Conservation (phyloP, 164 flowering plant species). For the Magnolia kwangsiensis region DNA sequence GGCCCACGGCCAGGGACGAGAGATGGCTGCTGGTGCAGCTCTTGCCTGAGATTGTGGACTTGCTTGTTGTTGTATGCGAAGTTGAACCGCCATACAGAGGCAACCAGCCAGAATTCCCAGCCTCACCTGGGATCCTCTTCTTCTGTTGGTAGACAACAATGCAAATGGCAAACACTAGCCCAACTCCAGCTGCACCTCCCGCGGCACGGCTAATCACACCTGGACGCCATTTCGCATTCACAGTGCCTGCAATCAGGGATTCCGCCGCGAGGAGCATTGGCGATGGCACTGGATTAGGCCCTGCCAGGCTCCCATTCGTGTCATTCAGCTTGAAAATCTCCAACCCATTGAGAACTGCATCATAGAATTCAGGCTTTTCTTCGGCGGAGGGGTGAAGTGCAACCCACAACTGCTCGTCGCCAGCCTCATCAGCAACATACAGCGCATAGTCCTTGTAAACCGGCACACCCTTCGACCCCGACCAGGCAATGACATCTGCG, state of each 20-base stretch:
- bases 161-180: conserved; percentile 43
- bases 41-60: conserved; percentile 37
- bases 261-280: conserved; percentile 28
- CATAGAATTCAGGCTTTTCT: conserved; percentile 40
- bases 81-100: conserved; percentile 41
- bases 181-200: conserved; percentile 50
- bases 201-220: conserved; percentile 38
- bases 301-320: conserved; percentile 47
- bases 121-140: not conserved
- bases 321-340: conserved; percentile 73
- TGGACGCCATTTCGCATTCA: not conserved
- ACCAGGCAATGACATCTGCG: conserved; percentile 55
- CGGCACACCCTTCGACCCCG: conserved; percentile 37
- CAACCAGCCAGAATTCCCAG: conserved; percentile 31
- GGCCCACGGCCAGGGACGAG: conserved; percentile 34
- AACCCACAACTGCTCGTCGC: conserved; percentile 39
- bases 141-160: conserved; percentile 17
- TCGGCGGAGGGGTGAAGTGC: conserved; percentile 38
- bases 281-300: conserved; percentile 60
- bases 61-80: conserved; percentile 28
- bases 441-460: conserved; percentile 50
- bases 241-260: conserved; percentile 9
- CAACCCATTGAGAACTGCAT: conserved; percentile 68
- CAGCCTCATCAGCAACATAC: conserved; percentile 29
- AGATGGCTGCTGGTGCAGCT: conserved; percentile 34